Base-by-base conservation (phyloP, 2,329 filamentous ascomycete genomes). In the Colletotrichum limetticola region DNA sequence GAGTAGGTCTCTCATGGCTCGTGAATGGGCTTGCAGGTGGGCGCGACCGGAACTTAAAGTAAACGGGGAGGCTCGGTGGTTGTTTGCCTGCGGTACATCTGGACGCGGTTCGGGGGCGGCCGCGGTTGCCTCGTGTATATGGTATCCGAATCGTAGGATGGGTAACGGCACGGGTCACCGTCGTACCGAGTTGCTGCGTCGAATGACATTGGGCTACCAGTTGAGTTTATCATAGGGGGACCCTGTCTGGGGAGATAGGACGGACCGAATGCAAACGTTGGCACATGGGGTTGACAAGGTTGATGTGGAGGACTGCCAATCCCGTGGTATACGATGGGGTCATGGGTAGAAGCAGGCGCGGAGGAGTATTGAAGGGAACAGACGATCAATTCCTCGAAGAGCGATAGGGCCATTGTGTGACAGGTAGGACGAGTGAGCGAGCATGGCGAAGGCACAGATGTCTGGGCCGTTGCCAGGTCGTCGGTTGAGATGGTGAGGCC, bases 231-330 rank as follows among this genome's bases (percentile, higher is more conserved):
- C 37, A 14, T 16, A 42, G 53, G 26, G n/a, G 46, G 19, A 32
- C 59, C 68, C 42, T 56, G 66, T 59, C 11, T 49, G 26, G 70
- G 68, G 37, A 58, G 59, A 60, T 56, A 64, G 70, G 66, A 72
- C 70, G 70, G 70, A 69, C 70, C 70, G 70, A 72, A 69, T 69
- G 59, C 70, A 69, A 69, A 65, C 28, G 60, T 72, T 72, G 70
- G 66, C 70, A 60, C 70, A 69, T 69, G 53, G 66, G 66, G 66
- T 72, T 55, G 55, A 37, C 66, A 56, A 60, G 70, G 70, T 69
- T 64, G 24, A 55, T 60, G 66, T 69, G 70, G 70, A 72, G 70
- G 70, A 64, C 49, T 69, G 59, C 57, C 59, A 22, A 35, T 69
- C 66, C 59, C 59, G 32, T 69, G 59, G 66, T 52, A 55, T 52